Evolutionary conservation across 108 stramenopile genomes (phyloP).

Genomic region (Pseudonitzschia multiseries): DNA sequence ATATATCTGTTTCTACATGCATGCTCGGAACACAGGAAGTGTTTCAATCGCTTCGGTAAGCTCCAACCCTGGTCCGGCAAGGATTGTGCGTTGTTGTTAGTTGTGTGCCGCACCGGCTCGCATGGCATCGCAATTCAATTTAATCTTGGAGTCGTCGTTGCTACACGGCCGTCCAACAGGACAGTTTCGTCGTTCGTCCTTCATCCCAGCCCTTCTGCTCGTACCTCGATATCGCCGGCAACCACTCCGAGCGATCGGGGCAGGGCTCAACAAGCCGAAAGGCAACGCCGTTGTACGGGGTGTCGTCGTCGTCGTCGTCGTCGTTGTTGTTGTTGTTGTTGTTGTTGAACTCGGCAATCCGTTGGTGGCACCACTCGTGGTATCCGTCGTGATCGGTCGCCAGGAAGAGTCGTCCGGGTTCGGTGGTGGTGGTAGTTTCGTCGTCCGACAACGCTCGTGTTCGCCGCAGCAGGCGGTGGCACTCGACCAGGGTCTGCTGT

Average conservation of each 20-base stretch:
- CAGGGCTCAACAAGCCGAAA: constrained; percentile 50
- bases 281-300: neutral
- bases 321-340: neutral
- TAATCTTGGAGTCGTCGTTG: no score
- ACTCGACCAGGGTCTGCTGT: constrained; percentile 37
- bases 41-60: no score
- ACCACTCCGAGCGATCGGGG: constrained; percentile 59
- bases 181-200: constrained; percentile 7
- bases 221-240: constrained; percentile 68
- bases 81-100: no score
- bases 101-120: no score
- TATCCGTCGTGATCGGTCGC: constrained; percentile 73
- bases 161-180: neutral
- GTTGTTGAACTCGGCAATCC: constrained; percentile 35
- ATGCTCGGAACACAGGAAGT: no score
- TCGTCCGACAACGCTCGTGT: neutral
- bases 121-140: no score
- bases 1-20: no score
- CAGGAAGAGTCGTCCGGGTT: constrained; percentile 51
- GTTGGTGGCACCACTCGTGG: constrained; percentile 47
- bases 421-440: neutral
- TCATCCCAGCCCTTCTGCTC: constrained; percentile 46
- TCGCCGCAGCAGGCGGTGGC: constrained; percentile 47
- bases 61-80: no score
- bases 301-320: neutral